phyloP scores from a whole-genome alignment of 371 early-diverging fungal genomes.

The Mucor lusitanicus region DNA sequence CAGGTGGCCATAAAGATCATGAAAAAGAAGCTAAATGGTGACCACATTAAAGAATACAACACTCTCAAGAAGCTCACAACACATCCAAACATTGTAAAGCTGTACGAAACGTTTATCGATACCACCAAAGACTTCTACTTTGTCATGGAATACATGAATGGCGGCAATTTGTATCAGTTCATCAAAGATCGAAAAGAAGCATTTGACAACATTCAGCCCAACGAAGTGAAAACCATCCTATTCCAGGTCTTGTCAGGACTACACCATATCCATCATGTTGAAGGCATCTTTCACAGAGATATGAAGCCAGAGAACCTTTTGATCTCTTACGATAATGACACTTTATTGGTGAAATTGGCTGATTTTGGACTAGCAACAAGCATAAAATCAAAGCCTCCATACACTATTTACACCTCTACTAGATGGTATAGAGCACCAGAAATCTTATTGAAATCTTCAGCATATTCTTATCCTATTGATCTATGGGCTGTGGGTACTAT shows the following conservation, averaged over 20 bases:
- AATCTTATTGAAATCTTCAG: slow-evolving; percentile 80
- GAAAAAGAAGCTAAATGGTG: slow-evolving; percentile 82
- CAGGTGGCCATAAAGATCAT: slow-evolving; percentile 95
- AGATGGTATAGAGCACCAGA: slow-evolving; percentile 99
- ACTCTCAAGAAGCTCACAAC: slow-evolving; percentile 64
- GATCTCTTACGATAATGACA: slow-evolving; percentile 30
- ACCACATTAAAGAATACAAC: slow-evolving; percentile 77
- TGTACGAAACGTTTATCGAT: slow-evolving; percentile 82
- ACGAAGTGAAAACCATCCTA: slow-evolving; percentile 21
- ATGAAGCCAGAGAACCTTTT: slow-evolving; percentile 91
- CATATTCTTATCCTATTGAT: slow-evolving; percentile 94
- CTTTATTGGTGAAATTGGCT: slow-evolving; percentile 78
- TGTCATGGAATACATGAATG: slow-evolving; percentile 94
- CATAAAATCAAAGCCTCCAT: slow-evolving; percentile 79
- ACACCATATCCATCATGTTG: slow-evolving; percentile 79
- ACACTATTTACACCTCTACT: slow-evolving; percentile 93
- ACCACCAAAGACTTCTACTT: slow-evolving; percentile 77
- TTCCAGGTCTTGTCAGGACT: slow-evolving; percentile 84
- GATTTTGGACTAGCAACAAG: slow-evolving; percentile 95
- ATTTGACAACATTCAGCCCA: background rate
- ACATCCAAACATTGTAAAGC: slow-evolving; percentile 83
- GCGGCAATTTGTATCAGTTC: slow-evolving; percentile 85
- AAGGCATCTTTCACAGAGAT: slow-evolving; percentile 92
- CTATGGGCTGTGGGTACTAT: slow-evolving; percentile 98
- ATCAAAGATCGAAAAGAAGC: slow-evolving; percentile 70